These are phyloP conservation scores for Oidium heveae DNA, from an alignment of 2,329 filamentous ascomycete genomes.

Conservation along the genomic window DNA sequence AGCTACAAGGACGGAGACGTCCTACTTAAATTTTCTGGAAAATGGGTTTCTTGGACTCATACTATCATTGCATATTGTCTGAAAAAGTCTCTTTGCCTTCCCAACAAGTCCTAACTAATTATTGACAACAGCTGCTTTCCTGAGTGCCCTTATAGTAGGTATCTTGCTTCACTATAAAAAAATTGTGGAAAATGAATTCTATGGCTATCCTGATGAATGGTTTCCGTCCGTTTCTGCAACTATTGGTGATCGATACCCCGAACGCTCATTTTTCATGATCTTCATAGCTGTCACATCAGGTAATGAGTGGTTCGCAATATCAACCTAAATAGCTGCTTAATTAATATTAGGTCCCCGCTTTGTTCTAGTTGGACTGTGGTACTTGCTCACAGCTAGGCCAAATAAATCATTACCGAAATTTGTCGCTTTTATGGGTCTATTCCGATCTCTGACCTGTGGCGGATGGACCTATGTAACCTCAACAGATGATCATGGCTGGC, in stretches of 20 bases:
- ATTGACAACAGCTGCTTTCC: conserved; percentile 39
- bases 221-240: conserved; percentile 90
- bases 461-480: conserved; percentile 98
- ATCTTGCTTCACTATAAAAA: conserved; percentile 73
- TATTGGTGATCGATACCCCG: conserved; percentile 90
- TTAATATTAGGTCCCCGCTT: conserved; percentile 50
- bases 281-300: conserved; percentile 93
- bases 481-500: conserved; percentile 94
- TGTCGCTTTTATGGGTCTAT: conserved; percentile 52
- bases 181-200: conserved; percentile 93
- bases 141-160: conserved; percentile 66
- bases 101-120: conserved; percentile 4
- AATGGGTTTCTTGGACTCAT: conserved; percentile 77
- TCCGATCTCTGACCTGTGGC: conserved; percentile 80
- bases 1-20: conserved; percentile 38
- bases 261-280: conserved; percentile 87
- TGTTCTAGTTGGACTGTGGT: conserved; percentile 74
- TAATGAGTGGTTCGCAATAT: conserved; percentile 15
- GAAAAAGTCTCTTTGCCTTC: background rate
- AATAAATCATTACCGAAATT: conserved; percentile 57
- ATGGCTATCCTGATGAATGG: conserved; percentile 86
- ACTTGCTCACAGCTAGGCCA: conserved; percentile 58
- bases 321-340: conserved; percentile 4
- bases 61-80: conserved; percentile 59
- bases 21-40: conserved; percentile 46